These are phyloP conservation scores for Paecilomyces variotii DNA, from an alignment of 2,329 filamentous ascomycete species.

Conservation along the genomic window DNA sequence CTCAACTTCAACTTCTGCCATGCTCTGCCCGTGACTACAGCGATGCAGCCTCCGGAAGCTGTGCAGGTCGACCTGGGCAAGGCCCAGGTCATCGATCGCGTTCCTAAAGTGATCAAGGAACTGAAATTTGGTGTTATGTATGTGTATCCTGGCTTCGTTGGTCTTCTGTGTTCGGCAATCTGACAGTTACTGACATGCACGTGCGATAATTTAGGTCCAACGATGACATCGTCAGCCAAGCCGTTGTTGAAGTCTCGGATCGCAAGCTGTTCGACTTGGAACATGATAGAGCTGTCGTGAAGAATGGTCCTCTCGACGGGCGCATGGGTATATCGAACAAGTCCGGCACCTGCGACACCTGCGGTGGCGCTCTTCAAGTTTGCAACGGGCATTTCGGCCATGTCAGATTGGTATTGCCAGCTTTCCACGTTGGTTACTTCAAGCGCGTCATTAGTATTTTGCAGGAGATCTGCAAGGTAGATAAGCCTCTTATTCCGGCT, in stretches of 20 bases:
- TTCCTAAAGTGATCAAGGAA: slow-evolving; percentile 85
- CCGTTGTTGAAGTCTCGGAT: slow-evolving; percentile 89
- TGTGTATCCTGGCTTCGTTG: slow-evolving; percentile 16
- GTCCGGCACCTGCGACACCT: slow-evolving; percentile 69
- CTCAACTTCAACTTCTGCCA: slow-evolving; percentile 14
- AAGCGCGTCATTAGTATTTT: slow-evolving; percentile 87
- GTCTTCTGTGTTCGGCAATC: neutral
- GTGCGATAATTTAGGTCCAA: slow-evolving; percentile 54
- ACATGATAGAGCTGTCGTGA: slow-evolving; percentile 64
- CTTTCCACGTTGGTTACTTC: slow-evolving; percentile 93
- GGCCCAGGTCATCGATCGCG: slow-evolving; percentile 80
- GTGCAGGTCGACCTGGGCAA: slow-evolving; percentile 51
- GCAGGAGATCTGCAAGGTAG: slow-evolving; percentile 85
- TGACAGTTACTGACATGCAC: neutral
- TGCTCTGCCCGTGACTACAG: slow-evolving; percentile 28
- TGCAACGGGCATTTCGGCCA: slow-evolving; percentile 96
- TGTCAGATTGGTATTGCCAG: slow-evolving; percentile 80
- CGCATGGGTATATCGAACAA: slow-evolving; percentile 88
- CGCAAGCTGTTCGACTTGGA: slow-evolving; percentile 87
- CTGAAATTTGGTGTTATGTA: slow-evolving; percentile 92
- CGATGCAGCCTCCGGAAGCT: slow-evolving; percentile 35
- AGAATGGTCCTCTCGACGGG: slow-evolving; percentile 78
- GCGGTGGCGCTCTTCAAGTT: slow-evolving; percentile 67
- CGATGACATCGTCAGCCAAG: slow-evolving; percentile 91
- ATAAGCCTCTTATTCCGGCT: slow-evolving; percentile 2